These are phyloP conservation scores for Neonectria punicea DNA, from an alignment of 2,329 filamentous ascomycete species.

Conservation along the genomic window DNA sequence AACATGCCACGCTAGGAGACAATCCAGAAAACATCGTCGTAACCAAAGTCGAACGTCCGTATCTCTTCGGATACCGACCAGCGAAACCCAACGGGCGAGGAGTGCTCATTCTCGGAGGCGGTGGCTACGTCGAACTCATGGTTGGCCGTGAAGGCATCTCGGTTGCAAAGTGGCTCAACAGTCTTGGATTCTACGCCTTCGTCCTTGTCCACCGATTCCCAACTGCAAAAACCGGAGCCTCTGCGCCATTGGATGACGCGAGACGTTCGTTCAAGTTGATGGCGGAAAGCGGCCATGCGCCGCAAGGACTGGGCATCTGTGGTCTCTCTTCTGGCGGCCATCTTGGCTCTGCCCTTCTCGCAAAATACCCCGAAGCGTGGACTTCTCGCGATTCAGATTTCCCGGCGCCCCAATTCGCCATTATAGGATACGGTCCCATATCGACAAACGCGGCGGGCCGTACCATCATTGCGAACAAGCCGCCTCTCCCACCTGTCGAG, in stretches of 20 bases:
- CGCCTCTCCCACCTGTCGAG: constrained; percentile 32
- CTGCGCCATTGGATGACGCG: constrained; percentile 36
- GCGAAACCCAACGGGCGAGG: constrained; percentile 32
- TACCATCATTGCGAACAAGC: constrained; percentile 34
- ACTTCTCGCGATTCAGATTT: constrained; percentile 26
- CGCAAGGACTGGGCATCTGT: constrained; percentile 31
- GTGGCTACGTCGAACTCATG: constrained; percentile 38
- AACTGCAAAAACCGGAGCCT: constrained; percentile 18
- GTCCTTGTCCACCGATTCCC: constrained; percentile 40
- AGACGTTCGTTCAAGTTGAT: constrained; percentile 36
- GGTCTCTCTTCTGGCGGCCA: constrained; percentile 39
- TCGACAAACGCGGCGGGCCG: constrained; percentile 36
- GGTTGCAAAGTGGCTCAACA: constrained; percentile 36
- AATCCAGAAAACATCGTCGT: constrained; percentile 32
- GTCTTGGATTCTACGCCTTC: constrained; percentile 38
- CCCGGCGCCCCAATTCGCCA: constrained; percentile 27
- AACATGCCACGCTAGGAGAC: constrained; percentile 16
- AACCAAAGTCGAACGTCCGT: constrained; percentile 26
- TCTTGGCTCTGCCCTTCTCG: constrained; percentile 33
- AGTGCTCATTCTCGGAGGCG: constrained; percentile 31
- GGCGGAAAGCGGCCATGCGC: constrained; percentile 18
- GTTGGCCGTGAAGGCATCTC: constrained; percentile 35
- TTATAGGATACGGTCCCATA: constrained; percentile 37
- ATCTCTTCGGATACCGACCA: constrained; percentile 34
- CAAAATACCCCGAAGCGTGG: constrained; percentile 35